Percentiles rank a stretch among this genome's conserved stretches.
phyloP scores from a whole-genome alignment of 2,329 filamentous ascomycete genomes.

The Cladophialophora bantiana region DNA sequence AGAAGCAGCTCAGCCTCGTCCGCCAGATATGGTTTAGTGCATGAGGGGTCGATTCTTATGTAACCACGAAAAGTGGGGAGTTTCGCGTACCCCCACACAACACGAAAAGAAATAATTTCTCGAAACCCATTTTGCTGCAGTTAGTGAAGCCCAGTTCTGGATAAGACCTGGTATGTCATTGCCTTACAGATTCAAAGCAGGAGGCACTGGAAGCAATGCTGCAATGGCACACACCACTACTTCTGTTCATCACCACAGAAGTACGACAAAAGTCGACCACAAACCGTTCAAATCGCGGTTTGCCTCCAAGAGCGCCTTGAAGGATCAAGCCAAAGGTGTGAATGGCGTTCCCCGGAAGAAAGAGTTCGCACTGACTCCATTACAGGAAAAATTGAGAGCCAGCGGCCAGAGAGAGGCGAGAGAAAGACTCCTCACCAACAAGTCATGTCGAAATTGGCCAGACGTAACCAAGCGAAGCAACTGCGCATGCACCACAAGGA shows the following conservation, averaged over 20 bases:
- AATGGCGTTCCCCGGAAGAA: background rate
- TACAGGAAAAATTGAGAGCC: constrained; percentile 75
- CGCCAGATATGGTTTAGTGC: background rate
- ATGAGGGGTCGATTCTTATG: background rate
- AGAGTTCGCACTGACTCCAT: constrained; percentile 31
- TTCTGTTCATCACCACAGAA: constrained; percentile 81
- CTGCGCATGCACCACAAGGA: constrained; percentile 81
- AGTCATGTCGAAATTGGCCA: constrained; percentile 95
- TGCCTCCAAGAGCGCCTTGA: constrained; percentile 84
- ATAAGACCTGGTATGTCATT: constrained; percentile 56
- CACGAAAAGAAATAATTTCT: constrained; percentile 12
- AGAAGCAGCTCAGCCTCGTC: background rate
- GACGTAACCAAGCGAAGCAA: constrained; percentile 93
- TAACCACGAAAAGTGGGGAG: background rate
- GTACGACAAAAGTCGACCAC: constrained; percentile 85
- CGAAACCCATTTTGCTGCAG: background rate
- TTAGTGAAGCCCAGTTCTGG: background rate
- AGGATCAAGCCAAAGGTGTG: constrained; percentile 82
- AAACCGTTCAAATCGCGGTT: constrained; percentile 94
- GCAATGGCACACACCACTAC: constrained; percentile 75
- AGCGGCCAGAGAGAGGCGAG: constrained; percentile 67
- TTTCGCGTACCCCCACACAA: background rate
- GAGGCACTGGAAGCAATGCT: constrained; percentile 63
- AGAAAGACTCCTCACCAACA: constrained; percentile 94
- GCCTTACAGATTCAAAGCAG: constrained; percentile 88